Conservation (phyloP, 2,329 filamentous ascomycete genomes). For the Pyrenophora graminea region DNA sequence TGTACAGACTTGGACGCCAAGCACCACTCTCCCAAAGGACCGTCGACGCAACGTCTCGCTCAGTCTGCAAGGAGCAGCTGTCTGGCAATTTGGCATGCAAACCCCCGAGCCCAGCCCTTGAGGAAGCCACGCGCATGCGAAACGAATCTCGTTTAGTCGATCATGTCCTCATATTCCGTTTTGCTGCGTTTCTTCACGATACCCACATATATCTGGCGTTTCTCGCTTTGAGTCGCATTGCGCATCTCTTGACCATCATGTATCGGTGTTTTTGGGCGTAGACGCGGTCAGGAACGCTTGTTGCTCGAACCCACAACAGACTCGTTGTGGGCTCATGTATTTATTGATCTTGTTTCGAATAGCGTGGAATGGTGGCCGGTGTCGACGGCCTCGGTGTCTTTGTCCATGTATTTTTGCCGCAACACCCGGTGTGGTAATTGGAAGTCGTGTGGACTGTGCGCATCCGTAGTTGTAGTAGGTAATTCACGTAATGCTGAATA, state of each 20-base stretch:
- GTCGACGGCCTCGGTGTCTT: slow-evolving; percentile 2
- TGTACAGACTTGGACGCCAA: slow-evolving; percentile 2
- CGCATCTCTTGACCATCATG: slow-evolving; percentile 4
- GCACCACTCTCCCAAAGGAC: slow-evolving; percentile 10
- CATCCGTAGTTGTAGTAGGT: neutral
- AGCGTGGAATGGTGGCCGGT: slow-evolving; percentile 1
- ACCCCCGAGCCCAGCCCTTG: slow-evolving; percentile 49
- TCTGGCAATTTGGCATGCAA: slow-evolving; percentile 41
- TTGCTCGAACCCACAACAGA: neutral
- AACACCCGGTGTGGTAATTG: slow-evolving; percentile 12
- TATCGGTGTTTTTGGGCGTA: slow-evolving; percentile 11
- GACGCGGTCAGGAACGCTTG: neutral
- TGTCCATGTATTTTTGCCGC: slow-evolving; percentile 11
- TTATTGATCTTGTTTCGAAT: slow-evolving; percentile 1
- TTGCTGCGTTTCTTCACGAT: slow-evolving; percentile 20
- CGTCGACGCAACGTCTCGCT: slow-evolving; percentile 34
- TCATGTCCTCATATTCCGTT: slow-evolving; percentile 4
- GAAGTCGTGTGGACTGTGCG: neutral
- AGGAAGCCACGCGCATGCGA: slow-evolving; percentile 7
- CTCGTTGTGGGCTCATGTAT: neutral
- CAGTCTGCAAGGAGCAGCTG: slow-evolving; percentile 31
- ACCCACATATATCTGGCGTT: slow-evolving; percentile 20
- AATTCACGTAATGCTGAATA: neutral
- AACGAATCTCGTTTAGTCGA: slow-evolving; percentile 8
- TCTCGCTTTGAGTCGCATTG: slow-evolving; percentile 4